Evolutionary conservation across 345 rosid species (phyloP), one percentile per base, ranked within the genome.

Genomic region (Punica granatum): DNA sequence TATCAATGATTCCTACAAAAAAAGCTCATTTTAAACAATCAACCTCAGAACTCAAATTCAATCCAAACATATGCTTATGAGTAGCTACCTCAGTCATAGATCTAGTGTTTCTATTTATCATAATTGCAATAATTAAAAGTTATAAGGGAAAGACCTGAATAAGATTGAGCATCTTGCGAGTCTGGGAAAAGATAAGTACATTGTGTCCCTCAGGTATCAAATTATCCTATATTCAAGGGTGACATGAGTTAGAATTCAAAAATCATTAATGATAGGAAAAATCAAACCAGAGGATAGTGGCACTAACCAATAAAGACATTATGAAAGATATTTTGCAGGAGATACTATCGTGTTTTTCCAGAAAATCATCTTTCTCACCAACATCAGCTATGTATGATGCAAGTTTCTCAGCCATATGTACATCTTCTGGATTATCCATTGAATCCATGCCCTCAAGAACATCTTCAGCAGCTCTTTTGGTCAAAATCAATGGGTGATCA

Each of bases 251-350:
- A 51, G 49, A 49, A 35, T 9, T 25, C 21, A 30, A 10, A 51
- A 10, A 25, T 25, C 8, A 34, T 30, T 13, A 11, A 33, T 6
- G 26, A 13, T 23, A 53, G 8, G 23, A 63, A 16, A 34, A 36
- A 67, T n/a, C 30, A 31, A 34, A 67, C 31, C 43, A 26, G 42
- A 23, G 31, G 21, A 63, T 15, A 63, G 35, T 6, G 23, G 18
- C 25, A 67, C 89, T 86, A 56, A 94, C 99, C 96, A 94, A 69
- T 64, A 94, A 75, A 18, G 92, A 80, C 75, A 89, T 68, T 46
- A 89, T 83, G 77, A 94, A 94, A 30, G 95, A 86, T 80, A 88
- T 68, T 78, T 94, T 94, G 99, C 99, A 94, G 30, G 99, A 94
- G 79, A 91, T 56, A 51, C 78, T 83, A 65, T 86, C 90, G 70